These are phyloP conservation scores for Salix purpurea DNA, from an alignment of 345 rosid species.

Conservation along the genomic window DNA sequence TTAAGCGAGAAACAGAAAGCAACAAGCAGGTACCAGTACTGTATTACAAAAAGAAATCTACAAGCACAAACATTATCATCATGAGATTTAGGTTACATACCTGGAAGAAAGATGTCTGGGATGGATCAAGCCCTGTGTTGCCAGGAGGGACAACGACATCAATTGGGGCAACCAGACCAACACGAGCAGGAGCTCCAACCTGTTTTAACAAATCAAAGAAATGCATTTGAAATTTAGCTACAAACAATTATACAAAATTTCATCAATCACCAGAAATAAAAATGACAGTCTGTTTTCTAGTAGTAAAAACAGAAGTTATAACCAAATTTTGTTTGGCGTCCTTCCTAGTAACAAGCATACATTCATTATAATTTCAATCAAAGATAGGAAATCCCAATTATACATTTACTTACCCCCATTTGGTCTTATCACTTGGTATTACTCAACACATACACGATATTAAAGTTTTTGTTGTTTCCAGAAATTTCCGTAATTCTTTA, in stretches of 20 bases:
- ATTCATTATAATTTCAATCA: background rate
- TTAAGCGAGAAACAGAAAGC: too few species aligned
- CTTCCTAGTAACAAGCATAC: background rate
- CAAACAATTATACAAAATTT: background rate
- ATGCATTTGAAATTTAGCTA: background rate
- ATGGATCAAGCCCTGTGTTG: slow-evolving; percentile 93
- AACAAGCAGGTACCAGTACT: too few species aligned
- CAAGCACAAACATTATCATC: background rate
- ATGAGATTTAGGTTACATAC: slow-evolving; percentile 14
- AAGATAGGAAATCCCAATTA: too few species aligned
- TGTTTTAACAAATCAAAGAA: background rate
- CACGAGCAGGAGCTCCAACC: slow-evolving; percentile 99
- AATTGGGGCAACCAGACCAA: slow-evolving; percentile 85
- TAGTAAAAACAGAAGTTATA: background rate
- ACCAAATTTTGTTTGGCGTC: background rate
- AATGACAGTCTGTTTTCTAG: background rate
- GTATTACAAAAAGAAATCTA: too few species aligned
- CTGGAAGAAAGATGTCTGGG: slow-evolving; percentile 98
- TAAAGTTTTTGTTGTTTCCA: too few species aligned
- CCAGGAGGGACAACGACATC: slow-evolving; percentile 97
- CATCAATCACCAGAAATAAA: background rate
- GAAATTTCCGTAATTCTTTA: background rate
- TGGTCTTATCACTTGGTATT: background rate
- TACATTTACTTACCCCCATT: background rate
- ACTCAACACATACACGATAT: background rate